Evolutionary conservation across 352 stramenopile genomes (phyloP), one percentile per base, ranked within the genome.

Genomic region (Phytophthora palmivora): DNA sequence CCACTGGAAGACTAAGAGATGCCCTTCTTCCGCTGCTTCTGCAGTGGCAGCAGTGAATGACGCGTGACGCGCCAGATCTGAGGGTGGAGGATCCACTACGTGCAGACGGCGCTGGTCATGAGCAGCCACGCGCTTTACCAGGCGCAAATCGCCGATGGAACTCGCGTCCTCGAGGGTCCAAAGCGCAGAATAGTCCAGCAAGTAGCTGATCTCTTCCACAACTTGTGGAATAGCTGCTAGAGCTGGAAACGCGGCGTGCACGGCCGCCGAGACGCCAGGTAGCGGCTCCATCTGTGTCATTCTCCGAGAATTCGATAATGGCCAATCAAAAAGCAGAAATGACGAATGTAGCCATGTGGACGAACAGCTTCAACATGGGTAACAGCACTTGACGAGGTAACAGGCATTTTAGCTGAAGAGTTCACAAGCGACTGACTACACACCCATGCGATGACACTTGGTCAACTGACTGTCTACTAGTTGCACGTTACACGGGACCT

Each of bases 111-210:
- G 38, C 45, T 61, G 48, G 28, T 67, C 60, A 45, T 71, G 66
- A n/a, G 48, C 42, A 0, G 52, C 56, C 21, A 74, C 58, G 33
- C 70, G 70, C 39, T 75, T 62, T 34, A 78, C 43, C 4, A 78
- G 57, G 3, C 28, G 46, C 30, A 78, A 21, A 30, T 67, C 32
- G n/a, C 65, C 70, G 8, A 54, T 60, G 10, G 65, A 51, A 38
- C 65, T 72, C 36, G 70, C 70, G 9, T 64, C 38, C 39, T 65
- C 64, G 15, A 77, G 54, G 12, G 43, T 72, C 64, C 59, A 77
- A 19, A 62, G 37, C 15, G 34, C 36, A 7, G 69, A 71, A 48
- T 61, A 71, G 64, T 77, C 69, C 18, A 74, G 49, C 21, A 65
- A 44, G 3, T 36, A 15, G 36, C 60, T 66, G 49, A 77, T 58